Evolutionary conservation across 805 yeast species (phyloP), one percentile per base, ranked within the genome.

Genomic region (Cyberlindnera suaveolens): DNA sequence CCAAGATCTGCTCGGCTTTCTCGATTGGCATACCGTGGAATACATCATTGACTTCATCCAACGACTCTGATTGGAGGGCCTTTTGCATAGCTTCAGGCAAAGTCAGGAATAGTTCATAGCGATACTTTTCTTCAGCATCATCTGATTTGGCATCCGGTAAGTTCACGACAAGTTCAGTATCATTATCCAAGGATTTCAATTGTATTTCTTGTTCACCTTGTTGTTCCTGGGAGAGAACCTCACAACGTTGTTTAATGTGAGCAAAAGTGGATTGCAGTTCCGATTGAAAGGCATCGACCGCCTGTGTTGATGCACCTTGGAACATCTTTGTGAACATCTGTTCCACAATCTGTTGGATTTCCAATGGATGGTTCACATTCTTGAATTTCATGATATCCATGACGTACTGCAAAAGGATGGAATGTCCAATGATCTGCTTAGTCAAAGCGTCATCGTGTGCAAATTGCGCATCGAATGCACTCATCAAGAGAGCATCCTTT

Each of bases 401-500:
- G 42, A 84, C 65, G 60, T 87, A 91, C 57, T 87, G 95, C 47
- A 91, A 60, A 29, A 91, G 64, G 53, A 86, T 75, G 2, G 96
- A 82, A 56, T 87, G 93, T 61, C 79, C 83, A 36, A 91, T 81
- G n/a, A 80, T 76, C 46, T 78, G 82, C 47, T 72, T 74, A 9
- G 96, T 79, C 6, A 62, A 60, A 6, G 51, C 48, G 0, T 73
- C 56, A 38, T 87, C 73, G 17, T 80, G 83, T 13, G 74, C 78
- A 47, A 91, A 70, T 60, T 88, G 87, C 43, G 71, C 69, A 56
- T 91, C 95, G 62, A 93, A 93, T 0, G 97, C 95, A 17, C 82
- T 82, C 96, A 91, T 90, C 60, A 90, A 71, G 46, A 93, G 75
- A 0, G 96, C 87, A 62, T 93, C 98, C 58, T 90, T 88, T 60